Evolutionary conservation across 768 basidiomycete species (phyloP).

Genomic region (Fistulinella prunicolor): DNA sequence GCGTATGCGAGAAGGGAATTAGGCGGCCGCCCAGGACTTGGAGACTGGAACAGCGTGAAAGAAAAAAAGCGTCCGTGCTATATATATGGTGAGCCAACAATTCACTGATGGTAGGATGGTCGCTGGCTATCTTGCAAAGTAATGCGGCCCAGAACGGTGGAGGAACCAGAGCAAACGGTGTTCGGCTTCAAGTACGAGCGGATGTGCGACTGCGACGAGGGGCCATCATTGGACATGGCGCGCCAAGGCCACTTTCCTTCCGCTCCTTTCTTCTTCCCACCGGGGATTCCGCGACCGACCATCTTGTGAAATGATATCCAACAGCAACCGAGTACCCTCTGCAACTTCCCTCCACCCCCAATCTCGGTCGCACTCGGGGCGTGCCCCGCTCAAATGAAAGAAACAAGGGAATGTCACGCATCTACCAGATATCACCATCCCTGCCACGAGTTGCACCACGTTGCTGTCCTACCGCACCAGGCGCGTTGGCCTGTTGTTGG

Average conservation of each 20-base stretch:
- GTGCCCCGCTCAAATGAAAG: slow-evolving; percentile 36
- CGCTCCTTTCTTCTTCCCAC: slow-evolving; percentile 17
- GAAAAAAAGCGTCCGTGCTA: slow-evolving; percentile 76
- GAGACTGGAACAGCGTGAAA: slow-evolving; percentile 44
- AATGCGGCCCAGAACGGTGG: slow-evolving; percentile 17
- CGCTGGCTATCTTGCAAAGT: slow-evolving; percentile 17
- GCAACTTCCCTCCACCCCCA: slow-evolving; percentile 36
- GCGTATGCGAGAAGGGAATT: slow-evolving; percentile 29
- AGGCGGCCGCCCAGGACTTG: slow-evolving; percentile 29
- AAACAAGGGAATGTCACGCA: slow-evolving; percentile 25
- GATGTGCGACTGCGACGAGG: slow-evolving; percentile 5
- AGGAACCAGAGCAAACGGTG: slow-evolving; percentile 10
- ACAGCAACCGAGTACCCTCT: slow-evolving; percentile 35
- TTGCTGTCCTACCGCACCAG: slow-evolving; percentile 46
- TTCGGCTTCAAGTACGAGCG: slow-evolving; percentile 20
- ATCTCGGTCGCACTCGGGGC: slow-evolving; percentile 46
- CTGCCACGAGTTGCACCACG: slow-evolving; percentile 40
- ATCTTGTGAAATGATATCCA: slow-evolving; percentile 33
- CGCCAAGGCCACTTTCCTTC: slow-evolving; percentile 22
- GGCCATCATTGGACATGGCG: slow-evolving; percentile 19
- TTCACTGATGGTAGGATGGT: slow-evolving; percentile 27
- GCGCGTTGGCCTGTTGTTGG: slow-evolving; percentile 64
- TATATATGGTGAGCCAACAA: slow-evolving; percentile 42
- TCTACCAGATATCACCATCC: slow-evolving; percentile 49
- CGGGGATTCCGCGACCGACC: slow-evolving; percentile 30